Evolutionary conservation across 192 early-diverging fungal genomes (phyloP), one percentile per base, ranked within the genome.

Genomic region (Anaeromyces robustus): DNA sequence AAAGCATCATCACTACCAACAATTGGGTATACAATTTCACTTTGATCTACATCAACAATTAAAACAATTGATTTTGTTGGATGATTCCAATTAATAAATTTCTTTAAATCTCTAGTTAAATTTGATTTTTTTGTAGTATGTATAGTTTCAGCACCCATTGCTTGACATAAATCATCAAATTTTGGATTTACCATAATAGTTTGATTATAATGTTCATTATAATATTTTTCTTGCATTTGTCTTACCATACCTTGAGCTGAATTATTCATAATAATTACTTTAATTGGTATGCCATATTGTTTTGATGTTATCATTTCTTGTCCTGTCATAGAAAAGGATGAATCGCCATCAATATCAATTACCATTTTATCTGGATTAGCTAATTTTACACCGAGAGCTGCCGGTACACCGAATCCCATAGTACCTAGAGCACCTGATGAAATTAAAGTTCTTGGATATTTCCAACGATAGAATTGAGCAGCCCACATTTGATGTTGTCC

Each of bases 401-500:
- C 85, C 11, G 97, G 97, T 17, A 98, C 88, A 85, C 97, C 97
- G 84, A 93, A 99, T 41, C 97, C 97, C 97, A 99, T 99, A n/a
- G 97, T 99, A 30, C 97, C 97, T 26, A 99, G 89, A 59, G 96
- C 97, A 81, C 97, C 97, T 16, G 96, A 14, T 12, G 95, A 93
- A 82, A 99, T 92, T 81, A 95, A 92, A 19, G 90, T 87, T 83
- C 93, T 94, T 28, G 97, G 97, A 79, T 94, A 83, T 80, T 93
- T 88, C 95, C 96, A 98, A 85, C 95, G 87, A 87, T 91, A 96
- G 86, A 92, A 95, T 86, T 99, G 97, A 12, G 96, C 96, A n/a
- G 96, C 92, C 95, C 96, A 99, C 97, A 99, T 99, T 85, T 99
- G 97, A 90, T 99, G 97, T 85, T 97, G 96, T 30, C 96, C 97